A percentile compares a stretch with the other conserved stretches of the same genome.
phyloP scores from a whole-genome alignment of 2,329 filamentous ascomycete genomes.

The Paracamarosporium sp. region DNA sequence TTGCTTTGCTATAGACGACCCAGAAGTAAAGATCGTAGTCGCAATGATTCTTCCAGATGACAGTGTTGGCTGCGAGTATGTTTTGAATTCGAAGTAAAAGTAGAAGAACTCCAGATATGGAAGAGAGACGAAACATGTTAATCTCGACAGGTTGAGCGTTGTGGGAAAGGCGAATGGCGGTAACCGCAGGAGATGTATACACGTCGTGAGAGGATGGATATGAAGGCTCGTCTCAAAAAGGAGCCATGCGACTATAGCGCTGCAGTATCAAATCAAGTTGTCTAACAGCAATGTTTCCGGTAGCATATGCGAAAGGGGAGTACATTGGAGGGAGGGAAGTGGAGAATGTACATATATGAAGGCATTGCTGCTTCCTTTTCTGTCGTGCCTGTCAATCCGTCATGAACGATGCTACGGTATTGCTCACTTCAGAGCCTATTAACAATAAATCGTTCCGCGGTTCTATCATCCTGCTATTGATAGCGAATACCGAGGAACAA shows the following conservation, averaged over 20 bases:
- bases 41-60: conserved; percentile 32
- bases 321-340: no score
- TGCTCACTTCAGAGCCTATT: no score
- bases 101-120: neutral
- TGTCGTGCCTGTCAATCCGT: no score
- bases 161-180: neutral
- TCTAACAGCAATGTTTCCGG: no score
- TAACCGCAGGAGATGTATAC: neutral
- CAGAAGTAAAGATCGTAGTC: conserved; percentile 29
- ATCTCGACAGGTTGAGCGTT: neutral
- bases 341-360: no score
- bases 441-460: no score
- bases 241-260: neutral
- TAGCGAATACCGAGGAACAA: no score
- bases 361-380: no score
- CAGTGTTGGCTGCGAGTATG: conserved; percentile 17
- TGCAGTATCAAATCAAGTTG: no score
- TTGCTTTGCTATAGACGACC: conserved; percentile 16
- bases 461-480: no score
- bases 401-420: no score
- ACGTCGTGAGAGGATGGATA: neutral
- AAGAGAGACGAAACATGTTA: neutral
- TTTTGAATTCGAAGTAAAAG: neutral
- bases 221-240: neutral
- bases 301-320: no score